phyloP scores from a whole-genome alignment of 1,284 basidiomycete species.

The Ceratobasidium sp. region DNA sequence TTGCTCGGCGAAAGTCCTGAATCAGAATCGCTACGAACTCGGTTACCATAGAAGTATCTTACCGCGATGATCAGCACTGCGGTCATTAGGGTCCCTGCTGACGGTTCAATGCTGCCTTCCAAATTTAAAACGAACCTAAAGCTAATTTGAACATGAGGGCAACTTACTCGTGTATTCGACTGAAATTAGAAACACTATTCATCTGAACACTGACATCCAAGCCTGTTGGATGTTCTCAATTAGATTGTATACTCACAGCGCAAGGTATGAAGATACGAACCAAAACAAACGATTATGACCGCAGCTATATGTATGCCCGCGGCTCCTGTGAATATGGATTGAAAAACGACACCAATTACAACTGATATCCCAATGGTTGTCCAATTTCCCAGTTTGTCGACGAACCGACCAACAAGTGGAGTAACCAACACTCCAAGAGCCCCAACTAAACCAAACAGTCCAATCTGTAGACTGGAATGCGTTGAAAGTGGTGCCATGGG shows the following conservation, averaged over 20 bases:
- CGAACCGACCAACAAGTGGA: constrained; percentile 65
- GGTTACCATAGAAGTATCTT: constrained; percentile 44
- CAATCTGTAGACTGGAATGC: constrained; percentile 58
- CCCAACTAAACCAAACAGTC: constrained; percentile 74
- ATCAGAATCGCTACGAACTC: constrained; percentile 36
- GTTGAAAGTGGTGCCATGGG: too few relatives aligned
- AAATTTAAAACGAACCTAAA: not conserved
- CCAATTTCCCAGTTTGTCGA: constrained; percentile 73
- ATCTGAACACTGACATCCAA: constrained; percentile 58
- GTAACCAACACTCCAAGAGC: constrained; percentile 68
- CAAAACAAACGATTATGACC: constrained; percentile 57
- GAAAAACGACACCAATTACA: constrained; percentile 54
- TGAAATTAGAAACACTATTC: constrained; percentile 47
- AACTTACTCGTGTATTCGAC: constrained; percentile 52
- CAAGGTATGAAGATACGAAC: constrained; percentile 42
- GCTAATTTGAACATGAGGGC: not conserved
- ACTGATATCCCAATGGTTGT: constrained; percentile 64
- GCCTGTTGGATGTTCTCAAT: constrained; percentile 41
- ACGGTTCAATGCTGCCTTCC: constrained; percentile 57
- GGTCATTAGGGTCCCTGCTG: constrained; percentile 67
- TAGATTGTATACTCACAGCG: not conserved
- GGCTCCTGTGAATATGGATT: constrained; percentile 62
- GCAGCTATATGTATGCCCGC: constrained; percentile 66
- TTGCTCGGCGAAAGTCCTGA: constrained; percentile 33
- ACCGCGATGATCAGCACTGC: constrained; percentile 68